Conservation (phyloP, 345 rosid genomes). For the Sonneratia alba region DNA sequence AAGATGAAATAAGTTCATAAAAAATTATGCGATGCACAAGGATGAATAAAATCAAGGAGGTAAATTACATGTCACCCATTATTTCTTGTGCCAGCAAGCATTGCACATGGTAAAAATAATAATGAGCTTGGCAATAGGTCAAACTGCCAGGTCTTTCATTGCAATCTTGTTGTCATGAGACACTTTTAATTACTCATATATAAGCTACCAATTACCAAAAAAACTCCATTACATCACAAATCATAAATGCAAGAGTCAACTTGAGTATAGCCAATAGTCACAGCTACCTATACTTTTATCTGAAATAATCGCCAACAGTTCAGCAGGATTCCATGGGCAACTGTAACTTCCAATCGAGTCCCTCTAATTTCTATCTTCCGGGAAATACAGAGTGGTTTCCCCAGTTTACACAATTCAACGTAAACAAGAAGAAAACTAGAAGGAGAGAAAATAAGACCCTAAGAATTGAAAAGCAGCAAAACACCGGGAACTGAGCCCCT, state of each 20-base stretch:
- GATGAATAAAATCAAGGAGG: background rate
- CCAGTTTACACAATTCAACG: background rate
- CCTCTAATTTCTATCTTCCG: background rate
- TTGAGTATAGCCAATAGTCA: background rate
- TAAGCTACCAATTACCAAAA: too few relatives aligned
- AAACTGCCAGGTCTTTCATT: background rate
- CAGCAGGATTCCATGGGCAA: background rate
- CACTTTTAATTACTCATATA: too few relatives aligned
- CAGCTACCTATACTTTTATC: background rate
- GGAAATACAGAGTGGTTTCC: background rate
- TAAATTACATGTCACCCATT: background rate
- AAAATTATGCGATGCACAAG: background rate
- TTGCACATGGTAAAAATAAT: too few relatives aligned
- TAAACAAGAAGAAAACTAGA: too few relatives aligned
- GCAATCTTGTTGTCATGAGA: background rate
- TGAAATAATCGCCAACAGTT: background rate
- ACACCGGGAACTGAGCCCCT: background rate
- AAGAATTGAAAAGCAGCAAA: background rate
- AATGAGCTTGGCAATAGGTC: background rate
- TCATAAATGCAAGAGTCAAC: background rate
- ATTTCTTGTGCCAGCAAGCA: too few relatives aligned
- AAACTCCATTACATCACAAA: background rate
- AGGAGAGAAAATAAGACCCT: too few relatives aligned
- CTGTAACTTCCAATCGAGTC: background rate
- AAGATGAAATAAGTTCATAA: background rate